phyloP scores from a whole-genome alignment of 345 rosid species.

The Salix viminalis region DNA sequence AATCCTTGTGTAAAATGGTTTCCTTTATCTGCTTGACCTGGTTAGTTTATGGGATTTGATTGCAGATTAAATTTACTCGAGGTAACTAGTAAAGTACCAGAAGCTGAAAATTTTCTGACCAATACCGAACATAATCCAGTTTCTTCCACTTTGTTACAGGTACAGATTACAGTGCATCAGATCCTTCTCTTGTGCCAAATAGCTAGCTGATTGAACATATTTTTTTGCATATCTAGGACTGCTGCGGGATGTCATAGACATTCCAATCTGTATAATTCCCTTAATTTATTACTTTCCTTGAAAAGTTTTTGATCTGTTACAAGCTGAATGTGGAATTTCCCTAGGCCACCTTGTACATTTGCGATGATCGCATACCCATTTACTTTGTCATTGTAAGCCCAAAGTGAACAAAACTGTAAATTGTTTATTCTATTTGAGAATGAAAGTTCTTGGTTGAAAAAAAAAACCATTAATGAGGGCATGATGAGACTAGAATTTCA shows the following conservation, averaged over 20 bases:
- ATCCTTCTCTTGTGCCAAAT: background rate
- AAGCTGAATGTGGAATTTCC: background rate
- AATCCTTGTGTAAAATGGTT: background rate
- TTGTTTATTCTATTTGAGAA: background rate
- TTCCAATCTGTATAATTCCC: too few relatives aligned
- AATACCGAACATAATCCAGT: conserved; percentile 29
- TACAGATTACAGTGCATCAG: background rate
- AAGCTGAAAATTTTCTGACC: conserved; percentile 24
- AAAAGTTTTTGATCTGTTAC: background rate
- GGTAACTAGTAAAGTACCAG: conserved; percentile 31
- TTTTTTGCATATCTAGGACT: background rate
- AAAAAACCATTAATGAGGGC: too few relatives aligned
- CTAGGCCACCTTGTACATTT: background rate
- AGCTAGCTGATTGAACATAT: background rate
- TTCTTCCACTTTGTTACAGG: conserved; percentile 44
- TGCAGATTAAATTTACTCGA: conserved; percentile 53
- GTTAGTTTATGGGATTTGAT: background rate
- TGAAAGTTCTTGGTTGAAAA: too few relatives aligned
- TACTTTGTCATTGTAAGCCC: background rate
- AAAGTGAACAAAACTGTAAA: background rate
- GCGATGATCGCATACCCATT: background rate
- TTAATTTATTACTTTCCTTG: background rate
- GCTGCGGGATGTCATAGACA: background rate
- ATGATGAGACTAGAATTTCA: too few relatives aligned
- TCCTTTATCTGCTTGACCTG: background rate